Percentiles rank a stretch among this genome's conserved stretches.
These are phyloP conservation scores for Ceratobasidium sp. DNA, from an alignment of 1,284 basidiomycete genomes.

Conservation along the genomic window DNA sequence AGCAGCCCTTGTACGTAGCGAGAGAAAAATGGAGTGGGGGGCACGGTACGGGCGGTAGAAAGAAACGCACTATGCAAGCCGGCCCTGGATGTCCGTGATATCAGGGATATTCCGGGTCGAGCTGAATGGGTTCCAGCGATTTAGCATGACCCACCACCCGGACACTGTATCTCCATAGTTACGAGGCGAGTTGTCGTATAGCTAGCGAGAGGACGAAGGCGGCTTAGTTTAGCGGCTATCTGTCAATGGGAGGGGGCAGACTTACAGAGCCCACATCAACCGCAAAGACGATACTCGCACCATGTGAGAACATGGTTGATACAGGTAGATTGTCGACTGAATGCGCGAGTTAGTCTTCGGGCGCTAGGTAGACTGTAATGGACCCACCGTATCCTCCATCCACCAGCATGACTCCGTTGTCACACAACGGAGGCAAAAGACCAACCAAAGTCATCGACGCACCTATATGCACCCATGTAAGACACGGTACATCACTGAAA, in stretches of 20 bases:
- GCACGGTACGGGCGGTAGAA: no score
- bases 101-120: conserved; percentile 83
- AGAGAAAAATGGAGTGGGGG: conserved; percentile 3
- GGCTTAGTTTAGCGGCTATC: conserved; percentile 9
- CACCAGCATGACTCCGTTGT: conserved; percentile 93
- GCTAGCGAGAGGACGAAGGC: conserved; percentile 54
- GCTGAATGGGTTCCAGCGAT: conserved; percentile 92
- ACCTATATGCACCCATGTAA: no score
- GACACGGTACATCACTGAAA: conserved; percentile 12
- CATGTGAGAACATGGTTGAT: conserved; percentile 90
- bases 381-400: conserved; percentile 91
- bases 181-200: conserved; percentile 95
- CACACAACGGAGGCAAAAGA: conserved; percentile 92
- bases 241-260: conserved; percentile 39
- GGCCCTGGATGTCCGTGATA: conserved; percentile 96
- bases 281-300: conserved; percentile 93
- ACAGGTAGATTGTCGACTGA: conserved; percentile 92
- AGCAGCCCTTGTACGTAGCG: conserved; percentile 5
- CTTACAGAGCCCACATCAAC: conserved; percentile 92
- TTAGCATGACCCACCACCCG: conserved; percentile 96
- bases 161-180: conserved; percentile 96
- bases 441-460: conserved; percentile 99
- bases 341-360: conserved; percentile 24
- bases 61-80: conserved; percentile 87
- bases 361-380: not conserved